Conservation (phyloP, 805 yeast genomes). For the Wickerhamomyces chambardii region DNA sequence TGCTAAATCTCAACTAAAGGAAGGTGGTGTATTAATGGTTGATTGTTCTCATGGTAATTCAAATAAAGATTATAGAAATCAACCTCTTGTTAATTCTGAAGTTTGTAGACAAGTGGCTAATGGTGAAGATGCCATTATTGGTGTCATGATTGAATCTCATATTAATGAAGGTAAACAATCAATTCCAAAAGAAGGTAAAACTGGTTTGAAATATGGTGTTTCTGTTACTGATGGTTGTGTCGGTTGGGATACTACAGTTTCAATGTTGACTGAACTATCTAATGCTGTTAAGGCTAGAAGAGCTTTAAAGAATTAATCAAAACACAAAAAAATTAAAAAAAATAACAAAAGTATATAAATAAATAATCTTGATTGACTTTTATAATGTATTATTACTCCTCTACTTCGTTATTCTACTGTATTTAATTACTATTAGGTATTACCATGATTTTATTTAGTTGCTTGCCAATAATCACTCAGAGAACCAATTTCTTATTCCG, state of each 20-base stretch:
- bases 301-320: slow-evolving; percentile 19
- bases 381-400: too few relatives aligned
- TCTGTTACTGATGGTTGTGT: slow-evolving; percentile 98
- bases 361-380: too few relatives aligned
- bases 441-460: too few relatives aligned
- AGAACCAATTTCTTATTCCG: too few relatives aligned
- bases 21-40: slow-evolving; percentile 63
- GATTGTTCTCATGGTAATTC: slow-evolving; percentile 98
- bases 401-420: too few relatives aligned
- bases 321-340: too few relatives aligned
- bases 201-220: slow-evolving; percentile 80
- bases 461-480: too few relatives aligned
- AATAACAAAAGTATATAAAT: too few relatives aligned
- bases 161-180: slow-evolving; percentile 90
- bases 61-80: slow-evolving; percentile 82
- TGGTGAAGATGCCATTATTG: slow-evolving; percentile 76
- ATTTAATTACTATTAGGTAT: too few relatives aligned
- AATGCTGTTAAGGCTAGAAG: slow-evolving; percentile 82
- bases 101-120: slow-evolving; percentile 70
- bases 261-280: slow-evolving; percentile 71
- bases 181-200: slow-evolving; percentile 70
- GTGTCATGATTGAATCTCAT: slow-evolving; percentile 95
- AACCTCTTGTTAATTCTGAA: slow-evolving; percentile 76
- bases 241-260: slow-evolving; percentile 80
- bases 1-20: slow-evolving; percentile 51